Evolutionary conservation across 345 rosid genomes (phyloP), one percentile per base, ranked within the genome.

Genomic region (Euphorbia peplus): DNA sequence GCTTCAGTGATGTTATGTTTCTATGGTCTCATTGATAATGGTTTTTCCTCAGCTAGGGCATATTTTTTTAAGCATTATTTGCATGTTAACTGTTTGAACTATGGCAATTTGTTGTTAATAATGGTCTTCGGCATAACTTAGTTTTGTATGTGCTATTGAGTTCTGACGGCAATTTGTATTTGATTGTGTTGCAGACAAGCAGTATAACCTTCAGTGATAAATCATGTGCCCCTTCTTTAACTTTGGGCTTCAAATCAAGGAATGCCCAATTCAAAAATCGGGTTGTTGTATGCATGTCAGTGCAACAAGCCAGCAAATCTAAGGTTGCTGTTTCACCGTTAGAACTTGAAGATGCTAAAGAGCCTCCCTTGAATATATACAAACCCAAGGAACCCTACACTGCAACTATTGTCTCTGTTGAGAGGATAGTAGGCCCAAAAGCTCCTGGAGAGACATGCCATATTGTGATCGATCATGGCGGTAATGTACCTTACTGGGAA

Each of bases 401-500:
- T 3, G 97, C 96, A 55, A 91, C 93, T 24, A 86, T 95, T 80
- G 90, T 80, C 69, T 95, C 99, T 41, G 95, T 95, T 60, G 97
- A 95, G 81, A 86, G 99, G 80, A 65, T 95, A 64, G 99, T 95
- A 0, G 95, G 97, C 51, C 87, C 95, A 42, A 80, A 91, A 69
- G 92, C 97, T 42, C 97, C 99, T 1, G 99, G 99, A 29, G 99
- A 95, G 85, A 92, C 97, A 64, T 95, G 99, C 70, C 99, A 91
- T 74, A 84, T 95, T 75, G 96, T 91, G 41, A 95, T 95, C 78
- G 91, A 95, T 78, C 99, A 95, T 47, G 90, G 84, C 21, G 92
- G 98, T 15, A 90, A 95, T 54, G 93, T 90, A 73, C 99, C 99
- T 64, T 95, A 95, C 44, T 95, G 98, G 99, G 99, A 95, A 88